Base-by-base conservation (phyloP, 139 green algal species). In the Protoeuglena noctilucae region DNA sequence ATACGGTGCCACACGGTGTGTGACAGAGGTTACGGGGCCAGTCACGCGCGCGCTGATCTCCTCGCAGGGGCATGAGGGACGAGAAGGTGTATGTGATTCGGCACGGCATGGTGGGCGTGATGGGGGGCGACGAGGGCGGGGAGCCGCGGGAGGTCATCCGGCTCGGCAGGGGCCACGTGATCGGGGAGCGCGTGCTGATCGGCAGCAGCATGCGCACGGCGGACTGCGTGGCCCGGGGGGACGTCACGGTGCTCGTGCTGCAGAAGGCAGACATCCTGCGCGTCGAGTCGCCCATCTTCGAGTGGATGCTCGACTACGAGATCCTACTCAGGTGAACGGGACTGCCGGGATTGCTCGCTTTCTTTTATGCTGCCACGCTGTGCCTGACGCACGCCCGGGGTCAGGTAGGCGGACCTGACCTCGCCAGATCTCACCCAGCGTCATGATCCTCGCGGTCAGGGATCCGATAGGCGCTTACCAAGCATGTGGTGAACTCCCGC, bases 181-280 rank as follows among this genome's bases (percentile, higher is more conserved):
- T 55, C 49, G 49, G 49, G 6, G 49, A 55, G 24, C 28, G 49
- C 24, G 28, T 29, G 21, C 49, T 55, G 49, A 55, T 55, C 24
- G 31, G 16, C 28, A 23, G 23, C 49, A 19, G n/a, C 21, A 55
- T 55, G 17, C 28, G 49, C 6, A 40, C 49, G 49, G 49, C 49
- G 22, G 49, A 55, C 49, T 55, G 49, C 49, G 49, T 55, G 49
- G 49, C 49, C 24, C 21, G 29, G n/a, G 49, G 49, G 21, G 49
- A 55, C 6, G 49, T 55, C 24, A n/a, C n/a, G 49, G 22, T 30
- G 6, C n/a, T 55, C 49, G 31, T 22, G 21, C 49, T 55, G 23
- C 28, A 41, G 49, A 55, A 55, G 49, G 21, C 29, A 14, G 21
- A 55, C 49, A 40, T 55, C 49, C 22, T 55, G 49, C 14, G 29